These are phyloP conservation scores for Gynandropsis gynandra DNA, from an alignment of 345 rosid species.

Conservation along the genomic window DNA sequence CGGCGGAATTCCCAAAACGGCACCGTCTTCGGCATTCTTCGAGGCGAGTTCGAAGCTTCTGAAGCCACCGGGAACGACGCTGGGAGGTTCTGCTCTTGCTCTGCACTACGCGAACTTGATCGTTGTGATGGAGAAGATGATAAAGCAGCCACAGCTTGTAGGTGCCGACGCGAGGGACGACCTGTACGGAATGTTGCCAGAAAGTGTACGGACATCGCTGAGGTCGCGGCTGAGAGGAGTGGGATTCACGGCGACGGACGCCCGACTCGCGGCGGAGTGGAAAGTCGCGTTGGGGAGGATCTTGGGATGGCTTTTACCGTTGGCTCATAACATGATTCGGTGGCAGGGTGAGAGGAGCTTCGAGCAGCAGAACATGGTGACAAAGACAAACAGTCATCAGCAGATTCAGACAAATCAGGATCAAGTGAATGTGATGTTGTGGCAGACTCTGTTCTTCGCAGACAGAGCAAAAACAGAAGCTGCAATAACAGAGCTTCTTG, in stretches of 20 bases:
- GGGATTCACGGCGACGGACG: conserved; percentile 63
- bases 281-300: conserved; percentile 66
- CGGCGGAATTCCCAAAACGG: conserved; percentile 13
- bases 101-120: conserved; percentile 82
- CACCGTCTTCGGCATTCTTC: conserved; percentile 36
- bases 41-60: conserved; percentile 55
- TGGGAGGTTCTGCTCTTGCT: conserved; percentile 73
- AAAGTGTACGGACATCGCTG: conserved; percentile 52
- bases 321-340: conserved; percentile 93
- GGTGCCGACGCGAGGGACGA: conserved; percentile 91
- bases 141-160: conserved; percentile 78
- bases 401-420: too few relatives aligned
- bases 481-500: conserved; percentile 82
- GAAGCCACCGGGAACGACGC: conserved; percentile 59
- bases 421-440: conserved; percentile 40
- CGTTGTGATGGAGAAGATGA: conserved; percentile 86
- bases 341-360: conserved; percentile 98
- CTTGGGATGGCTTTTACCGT: conserved; percentile 71
- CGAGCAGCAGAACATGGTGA: conserved; percentile 65
- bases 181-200: conserved; percentile 77
- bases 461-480: conserved; percentile 86
- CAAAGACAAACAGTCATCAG: conserved; percentile 26
- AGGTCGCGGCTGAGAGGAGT: conserved; percentile 64
- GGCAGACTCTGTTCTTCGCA: conserved; percentile 74
- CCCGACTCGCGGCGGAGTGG: conserved; percentile 79